Evolutionary conservation across 306 rosid genomes (phyloP).

Genomic region (Casuarina glauca): DNA sequence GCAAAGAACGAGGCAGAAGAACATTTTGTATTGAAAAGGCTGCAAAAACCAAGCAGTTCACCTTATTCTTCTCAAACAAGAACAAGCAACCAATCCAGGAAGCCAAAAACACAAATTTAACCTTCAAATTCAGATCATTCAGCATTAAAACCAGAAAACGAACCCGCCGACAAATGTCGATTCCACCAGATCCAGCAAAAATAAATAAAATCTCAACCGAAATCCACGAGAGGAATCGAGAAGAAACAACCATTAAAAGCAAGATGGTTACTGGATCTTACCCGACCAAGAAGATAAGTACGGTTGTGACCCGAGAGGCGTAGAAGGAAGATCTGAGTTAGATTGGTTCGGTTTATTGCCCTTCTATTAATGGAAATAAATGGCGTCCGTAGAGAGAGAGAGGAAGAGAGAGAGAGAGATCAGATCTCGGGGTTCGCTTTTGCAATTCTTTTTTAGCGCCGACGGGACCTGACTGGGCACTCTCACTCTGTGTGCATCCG

Average conservation of each 20-base stretch:
- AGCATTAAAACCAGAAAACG: constrained; percentile 14
- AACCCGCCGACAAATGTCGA: constrained; percentile 20
- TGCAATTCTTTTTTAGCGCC: background rate
- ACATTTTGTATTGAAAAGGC: background rate
- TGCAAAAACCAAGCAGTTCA: background rate
- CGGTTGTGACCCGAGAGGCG: background rate
- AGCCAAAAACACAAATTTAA: background rate
- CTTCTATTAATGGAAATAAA: background rate
- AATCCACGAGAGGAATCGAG: constrained; percentile 9
- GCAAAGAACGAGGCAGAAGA: constrained; percentile 12
- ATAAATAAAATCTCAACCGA: background rate
- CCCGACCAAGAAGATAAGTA: constrained; percentile 7
- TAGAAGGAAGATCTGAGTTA: constrained; percentile 7
- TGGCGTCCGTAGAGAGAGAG: background rate
- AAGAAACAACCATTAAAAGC: background rate
- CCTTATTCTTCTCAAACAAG: background rate
- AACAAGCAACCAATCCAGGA: background rate
- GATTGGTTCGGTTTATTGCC: background rate
- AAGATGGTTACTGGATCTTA: constrained; percentile 28
- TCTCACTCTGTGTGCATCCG: background rate
- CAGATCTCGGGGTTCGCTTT: background rate
- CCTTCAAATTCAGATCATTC: constrained; percentile 13
- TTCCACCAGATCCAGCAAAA: constrained; percentile 34
- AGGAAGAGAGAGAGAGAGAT: background rate
- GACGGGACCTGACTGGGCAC: background rate